Percentiles rank a stretch among this genome's conserved stretches.
Evolutionary conservation across 2,329 filamentous ascomycete species (phyloP).

Genomic region (Fragosphaeria purpurea): DNA sequence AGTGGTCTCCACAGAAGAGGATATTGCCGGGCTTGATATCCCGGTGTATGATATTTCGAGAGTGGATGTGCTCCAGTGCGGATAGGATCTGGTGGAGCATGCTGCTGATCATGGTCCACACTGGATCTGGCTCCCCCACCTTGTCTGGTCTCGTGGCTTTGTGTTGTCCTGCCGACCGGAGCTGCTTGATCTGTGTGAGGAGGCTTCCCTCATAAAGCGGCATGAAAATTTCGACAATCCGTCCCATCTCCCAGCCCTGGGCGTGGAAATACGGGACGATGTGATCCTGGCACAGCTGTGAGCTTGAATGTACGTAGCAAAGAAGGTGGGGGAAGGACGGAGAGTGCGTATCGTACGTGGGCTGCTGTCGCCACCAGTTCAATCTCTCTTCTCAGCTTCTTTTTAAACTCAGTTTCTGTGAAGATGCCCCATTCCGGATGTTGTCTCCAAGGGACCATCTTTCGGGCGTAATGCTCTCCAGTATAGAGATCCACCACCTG

Average conservation of each 20-base stretch:
- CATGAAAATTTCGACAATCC: not conserved
- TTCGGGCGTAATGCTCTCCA: no score
- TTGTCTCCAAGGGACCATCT: not conserved
- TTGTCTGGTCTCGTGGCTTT: not conserved
- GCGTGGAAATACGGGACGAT: not conserved
- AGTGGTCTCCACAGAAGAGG: slow-evolving; percentile 36
- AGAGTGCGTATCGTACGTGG: not conserved
- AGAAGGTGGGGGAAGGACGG: not conserved
- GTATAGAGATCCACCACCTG: no score
- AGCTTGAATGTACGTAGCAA: not conserved
- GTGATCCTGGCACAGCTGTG: not conserved
- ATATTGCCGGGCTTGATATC: not conserved
- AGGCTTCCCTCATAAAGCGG: not conserved
- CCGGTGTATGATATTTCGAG: not conserved
- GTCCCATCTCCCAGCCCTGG: not conserved
- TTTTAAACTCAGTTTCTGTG: not conserved
- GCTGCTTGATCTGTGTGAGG: not conserved
- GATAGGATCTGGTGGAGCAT: not conserved
- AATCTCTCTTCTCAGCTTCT: not conserved
- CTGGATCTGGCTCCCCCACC: not conserved
- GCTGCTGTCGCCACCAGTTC: not conserved
- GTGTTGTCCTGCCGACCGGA: not conserved
- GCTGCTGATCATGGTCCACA: not conserved
- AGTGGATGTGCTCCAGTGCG: slow-evolving; percentile 26
- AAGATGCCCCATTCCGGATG: not conserved